phyloP scores from a whole-genome alignment of 495 filamentous ascomycete species.

The Clavariopsis aquatica region DNA sequence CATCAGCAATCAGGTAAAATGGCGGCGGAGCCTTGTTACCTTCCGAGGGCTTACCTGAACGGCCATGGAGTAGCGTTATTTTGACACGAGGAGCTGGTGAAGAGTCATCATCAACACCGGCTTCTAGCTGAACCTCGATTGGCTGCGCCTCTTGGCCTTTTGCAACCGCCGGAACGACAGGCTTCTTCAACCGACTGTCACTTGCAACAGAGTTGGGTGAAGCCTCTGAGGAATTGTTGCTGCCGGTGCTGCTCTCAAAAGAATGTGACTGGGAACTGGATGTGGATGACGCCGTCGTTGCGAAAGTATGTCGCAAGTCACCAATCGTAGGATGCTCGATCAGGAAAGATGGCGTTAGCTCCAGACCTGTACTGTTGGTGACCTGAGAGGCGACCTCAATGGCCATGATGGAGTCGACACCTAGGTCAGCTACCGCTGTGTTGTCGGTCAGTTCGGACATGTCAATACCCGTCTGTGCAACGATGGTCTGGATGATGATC shows the following conservation, averaged over 20 bases:
- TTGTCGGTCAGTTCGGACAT: background rate
- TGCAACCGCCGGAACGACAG: too few relatives aligned
- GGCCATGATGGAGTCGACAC: slow-evolving; percentile 18
- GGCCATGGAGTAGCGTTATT: slow-evolving; percentile 35
- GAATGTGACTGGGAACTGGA: too few relatives aligned
- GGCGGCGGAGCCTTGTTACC: slow-evolving; percentile 30
- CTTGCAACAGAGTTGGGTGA: too few relatives aligned
- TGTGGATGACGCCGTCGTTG: background rate
- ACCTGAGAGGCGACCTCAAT: slow-evolving; percentile 11
- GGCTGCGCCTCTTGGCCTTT: too few relatives aligned
- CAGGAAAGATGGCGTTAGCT: slow-evolving; percentile 15
- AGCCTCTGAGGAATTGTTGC: too few relatives aligned
- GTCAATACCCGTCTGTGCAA: slow-evolving; percentile 5
- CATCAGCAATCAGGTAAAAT: slow-evolving; percentile 35
- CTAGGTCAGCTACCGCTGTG: slow-evolving; percentile 3
- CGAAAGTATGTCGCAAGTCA: slow-evolving; percentile 4
- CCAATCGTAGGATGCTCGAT: slow-evolving; percentile 15
- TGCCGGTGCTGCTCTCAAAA: too few relatives aligned
- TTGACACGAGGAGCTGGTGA: slow-evolving; percentile 25
- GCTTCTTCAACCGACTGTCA: too few relatives aligned
- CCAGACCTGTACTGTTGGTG: slow-evolving; percentile 2
- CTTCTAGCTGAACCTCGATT: background rate
- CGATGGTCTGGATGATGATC: background rate
- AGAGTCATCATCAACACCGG: background rate
- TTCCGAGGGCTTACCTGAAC: slow-evolving; percentile 8